Conservation (phyloP, 2,329 filamentous ascomycete genomes). For the Mycosphaerella sp. region DNA sequence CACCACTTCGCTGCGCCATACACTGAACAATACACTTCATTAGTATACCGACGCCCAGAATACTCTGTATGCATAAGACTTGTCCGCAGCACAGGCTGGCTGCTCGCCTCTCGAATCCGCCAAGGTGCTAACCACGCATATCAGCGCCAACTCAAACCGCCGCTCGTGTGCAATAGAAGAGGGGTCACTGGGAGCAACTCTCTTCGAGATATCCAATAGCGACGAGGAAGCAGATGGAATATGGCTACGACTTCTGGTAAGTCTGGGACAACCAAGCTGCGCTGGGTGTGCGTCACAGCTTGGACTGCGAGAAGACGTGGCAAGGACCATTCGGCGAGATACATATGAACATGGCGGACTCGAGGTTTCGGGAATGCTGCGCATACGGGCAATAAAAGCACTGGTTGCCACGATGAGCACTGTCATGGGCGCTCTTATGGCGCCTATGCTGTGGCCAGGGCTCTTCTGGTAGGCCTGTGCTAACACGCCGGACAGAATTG, state of each 20-base stretch:
- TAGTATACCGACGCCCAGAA: neutral
- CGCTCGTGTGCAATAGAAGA: conserved; percentile 14
- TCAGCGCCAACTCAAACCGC: conserved; percentile 8
- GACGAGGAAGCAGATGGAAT: conserved; percentile 11
- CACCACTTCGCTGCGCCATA: no score
- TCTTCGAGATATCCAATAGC: neutral
- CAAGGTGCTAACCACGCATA: neutral
- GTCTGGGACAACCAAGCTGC: neutral
- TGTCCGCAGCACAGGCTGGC: neutral
- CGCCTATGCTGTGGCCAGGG: neutral
- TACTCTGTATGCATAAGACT: conserved; percentile 1
- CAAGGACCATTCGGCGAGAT: neutral
- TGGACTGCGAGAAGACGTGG: conserved; percentile 1
- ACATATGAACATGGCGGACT: neutral
- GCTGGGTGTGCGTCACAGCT: no score
- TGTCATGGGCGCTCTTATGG: neutral
- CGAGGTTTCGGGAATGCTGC: neutral
- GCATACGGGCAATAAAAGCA: neutral
- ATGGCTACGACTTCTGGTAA: conserved; percentile 26
- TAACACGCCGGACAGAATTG: conserved; percentile 20
- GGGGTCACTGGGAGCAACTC: conserved; percentile 1
- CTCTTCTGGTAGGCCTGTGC: conserved; percentile 1
- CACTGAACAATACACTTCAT: neutral
- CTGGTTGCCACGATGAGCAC: neutral
- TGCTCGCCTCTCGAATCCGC: neutral